Evolutionary conservation across 2,329 filamentous ascomycete genomes (phyloP).

Genomic region (Xylaria sp.): DNA sequence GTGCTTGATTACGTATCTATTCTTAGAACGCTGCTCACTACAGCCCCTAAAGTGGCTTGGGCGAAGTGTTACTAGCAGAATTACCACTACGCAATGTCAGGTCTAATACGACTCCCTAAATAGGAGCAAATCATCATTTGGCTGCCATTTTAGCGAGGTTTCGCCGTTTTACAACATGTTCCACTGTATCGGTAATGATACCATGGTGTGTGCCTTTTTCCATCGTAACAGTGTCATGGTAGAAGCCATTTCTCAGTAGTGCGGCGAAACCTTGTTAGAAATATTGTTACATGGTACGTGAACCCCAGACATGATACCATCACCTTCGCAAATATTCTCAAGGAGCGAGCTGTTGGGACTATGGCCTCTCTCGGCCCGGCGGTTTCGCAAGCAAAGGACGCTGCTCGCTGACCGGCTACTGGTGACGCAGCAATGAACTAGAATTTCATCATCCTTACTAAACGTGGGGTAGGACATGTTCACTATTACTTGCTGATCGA

Average conservation of each 20-base stretch:
- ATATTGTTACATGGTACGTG: not conserved
- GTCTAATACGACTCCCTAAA: not conserved
- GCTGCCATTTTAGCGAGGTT: not conserved
- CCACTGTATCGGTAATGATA: not conserved
- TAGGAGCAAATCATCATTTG: not conserved
- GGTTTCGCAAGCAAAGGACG: not conserved
- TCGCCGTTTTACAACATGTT: not conserved
- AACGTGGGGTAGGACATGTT: not conserved
- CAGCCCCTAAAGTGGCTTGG: conserved; percentile 19
- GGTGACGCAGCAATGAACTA: not conserved
- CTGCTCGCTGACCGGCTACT: not conserved
- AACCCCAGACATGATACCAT: not conserved
- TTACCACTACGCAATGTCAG: too few relatives aligned
- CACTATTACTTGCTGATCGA: conserved; percentile 5
- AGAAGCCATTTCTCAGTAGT: not conserved
- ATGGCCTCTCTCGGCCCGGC: conserved; percentile 14
- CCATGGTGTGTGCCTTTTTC: not conserved
- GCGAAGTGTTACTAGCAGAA: not conserved
- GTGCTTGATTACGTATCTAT: conserved; percentile 14
- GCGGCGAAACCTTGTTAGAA: too few relatives aligned
- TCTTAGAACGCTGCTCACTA: conserved; percentile 13
- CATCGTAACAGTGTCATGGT: not conserved
- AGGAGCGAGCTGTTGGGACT: not conserved
- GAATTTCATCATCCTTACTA: conserved; percentile 12
- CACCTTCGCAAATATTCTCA: not conserved